These are phyloP conservation scores for Vaccinium vitisidaea DNA, from an alignment of 148 eudicot species.

Conservation along the genomic window DNA sequence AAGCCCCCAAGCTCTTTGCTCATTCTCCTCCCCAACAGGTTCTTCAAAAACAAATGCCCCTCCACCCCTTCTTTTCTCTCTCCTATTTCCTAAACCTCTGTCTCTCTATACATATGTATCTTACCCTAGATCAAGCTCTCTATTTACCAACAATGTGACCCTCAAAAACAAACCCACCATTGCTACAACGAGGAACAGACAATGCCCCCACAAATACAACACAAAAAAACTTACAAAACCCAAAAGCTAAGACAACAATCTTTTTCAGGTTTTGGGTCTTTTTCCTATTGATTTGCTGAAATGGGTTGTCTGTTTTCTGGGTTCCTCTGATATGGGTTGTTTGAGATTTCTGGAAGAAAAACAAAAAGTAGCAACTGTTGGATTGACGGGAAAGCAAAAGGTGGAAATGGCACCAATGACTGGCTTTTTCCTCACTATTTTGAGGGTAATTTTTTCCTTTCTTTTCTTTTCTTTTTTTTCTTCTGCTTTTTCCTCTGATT, in stretches of 20 bases:
- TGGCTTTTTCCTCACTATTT: conserved; percentile 13
- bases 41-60: conserved; percentile 21
- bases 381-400: conserved; percentile 34
- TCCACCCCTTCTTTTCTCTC: conserved; percentile 17
- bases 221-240: conserved; percentile 5
- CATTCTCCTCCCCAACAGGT: conserved; percentile 31
- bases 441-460: conserved; percentile 1
- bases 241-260: conserved; percentile 9
- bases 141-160: conserved; percentile 25
- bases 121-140: conserved; percentile 24
- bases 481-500: conserved; percentile 27
- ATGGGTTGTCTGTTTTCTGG: conserved; percentile 25
- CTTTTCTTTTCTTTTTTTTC: conserved; percentile 5
- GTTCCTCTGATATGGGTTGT: conserved; percentile 28
- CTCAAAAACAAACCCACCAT: conserved; percentile 30
- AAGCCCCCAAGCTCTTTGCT: conserved; percentile 41
- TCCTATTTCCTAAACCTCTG: neutral
- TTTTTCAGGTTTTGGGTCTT: neutral
- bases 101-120: neutral
- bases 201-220: neutral
- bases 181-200: conserved; percentile 19
- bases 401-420: conserved; percentile 9
- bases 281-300: conserved; percentile 22
- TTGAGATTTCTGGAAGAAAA: conserved; percentile 13
- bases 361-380: conserved; percentile 18